phyloP scores from a whole-genome alignment of 73 alveolate genomes.

The Diophrys sp. region DNA sequence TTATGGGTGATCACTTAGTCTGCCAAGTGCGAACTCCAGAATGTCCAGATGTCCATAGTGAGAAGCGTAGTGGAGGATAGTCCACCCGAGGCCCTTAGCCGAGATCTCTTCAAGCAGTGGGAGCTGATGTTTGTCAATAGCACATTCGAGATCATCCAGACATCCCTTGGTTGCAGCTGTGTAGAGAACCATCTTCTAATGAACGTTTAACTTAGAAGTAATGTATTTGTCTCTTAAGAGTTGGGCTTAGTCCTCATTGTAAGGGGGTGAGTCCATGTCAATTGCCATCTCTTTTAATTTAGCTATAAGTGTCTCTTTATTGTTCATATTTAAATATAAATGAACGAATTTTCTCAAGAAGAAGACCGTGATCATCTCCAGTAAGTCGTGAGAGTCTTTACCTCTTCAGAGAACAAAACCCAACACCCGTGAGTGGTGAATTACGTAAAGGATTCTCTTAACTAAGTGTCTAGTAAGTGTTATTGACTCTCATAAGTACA shows the following conservation, averaged over 20 bases:
- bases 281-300: background rate
- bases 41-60: slow-evolving; percentile 78
- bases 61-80: slow-evolving; percentile 82
- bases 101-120: slow-evolving; percentile 78
- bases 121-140: slow-evolving; percentile 35
- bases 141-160: slow-evolving; percentile 35
- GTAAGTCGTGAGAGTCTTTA: too few relatives aligned
- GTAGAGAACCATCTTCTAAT: slow-evolving; percentile 75
- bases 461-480: too few relatives aligned
- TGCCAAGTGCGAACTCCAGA: slow-evolving; percentile 52
- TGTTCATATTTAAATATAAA: too few relatives aligned
- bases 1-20: slow-evolving; percentile 40
- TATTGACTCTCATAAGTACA: too few relatives aligned
- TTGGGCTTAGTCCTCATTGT: background rate
- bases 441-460: too few relatives aligned
- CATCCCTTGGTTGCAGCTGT: slow-evolving; percentile 61
- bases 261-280: background rate
- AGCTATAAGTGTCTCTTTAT: too few relatives aligned
- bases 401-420: too few relatives aligned
- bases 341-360: too few relatives aligned
- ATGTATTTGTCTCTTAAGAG: slow-evolving; percentile 36
- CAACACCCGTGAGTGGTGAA: too few relatives aligned
- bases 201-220: slow-evolving; percentile 56
- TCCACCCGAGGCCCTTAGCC: slow-evolving; percentile 75
- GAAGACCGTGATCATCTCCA: too few relatives aligned